Evolutionary conservation across 2,329 filamentous ascomycete species (phyloP).

Genomic region (Amylocarpus encephaloides): DNA sequence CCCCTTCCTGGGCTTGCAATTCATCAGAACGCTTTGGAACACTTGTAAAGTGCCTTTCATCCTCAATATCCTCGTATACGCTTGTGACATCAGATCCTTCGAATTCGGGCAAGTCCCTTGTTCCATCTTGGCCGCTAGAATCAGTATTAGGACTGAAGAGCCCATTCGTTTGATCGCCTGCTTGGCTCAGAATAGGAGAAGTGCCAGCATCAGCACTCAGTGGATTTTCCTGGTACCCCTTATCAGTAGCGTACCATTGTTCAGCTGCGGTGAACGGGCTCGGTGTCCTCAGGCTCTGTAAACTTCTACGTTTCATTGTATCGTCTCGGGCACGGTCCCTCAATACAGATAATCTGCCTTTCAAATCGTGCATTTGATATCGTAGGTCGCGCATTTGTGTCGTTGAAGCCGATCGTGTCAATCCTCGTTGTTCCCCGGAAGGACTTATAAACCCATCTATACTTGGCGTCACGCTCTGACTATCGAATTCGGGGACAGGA

Average conservation of each 20-base stretch:
- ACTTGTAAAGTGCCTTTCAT: slow-evolving; percentile 10
- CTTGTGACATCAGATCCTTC: slow-evolving; percentile 23
- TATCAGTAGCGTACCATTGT: slow-evolving; percentile 29
- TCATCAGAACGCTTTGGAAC: slow-evolving; percentile 8
- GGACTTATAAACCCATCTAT: slow-evolving; percentile 20
- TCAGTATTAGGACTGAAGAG: not conserved
- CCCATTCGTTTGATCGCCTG: slow-evolving; percentile 7
- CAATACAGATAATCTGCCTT: slow-evolving; percentile 60
- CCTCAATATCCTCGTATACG: slow-evolving; percentile 28
- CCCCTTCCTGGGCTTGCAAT: slow-evolving; percentile 9
- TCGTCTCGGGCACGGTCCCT: slow-evolving; percentile 60
- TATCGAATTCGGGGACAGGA: slow-evolving; percentile 20
- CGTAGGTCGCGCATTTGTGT: slow-evolving; percentile 51
- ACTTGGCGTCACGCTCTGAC: slow-evolving; percentile 20
- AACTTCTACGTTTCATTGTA: slow-evolving; percentile 53
- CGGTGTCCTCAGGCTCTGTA: slow-evolving; percentile 55
- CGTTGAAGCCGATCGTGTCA: slow-evolving; percentile 29
- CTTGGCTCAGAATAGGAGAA: slow-evolving; percentile 20
- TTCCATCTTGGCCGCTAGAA: not conserved
- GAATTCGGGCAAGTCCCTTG: slow-evolving; percentile 12
- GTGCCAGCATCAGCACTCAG: slow-evolving; percentile 26
- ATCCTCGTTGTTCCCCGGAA: slow-evolving; percentile 14
- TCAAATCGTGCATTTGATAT: slow-evolving; percentile 62
- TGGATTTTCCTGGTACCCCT: slow-evolving; percentile 19
- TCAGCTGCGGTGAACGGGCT: slow-evolving; percentile 37